Evolutionary conservation across 2,329 filamentous ascomycete genomes (phyloP).

Genomic region (Ustulina deusta): DNA sequence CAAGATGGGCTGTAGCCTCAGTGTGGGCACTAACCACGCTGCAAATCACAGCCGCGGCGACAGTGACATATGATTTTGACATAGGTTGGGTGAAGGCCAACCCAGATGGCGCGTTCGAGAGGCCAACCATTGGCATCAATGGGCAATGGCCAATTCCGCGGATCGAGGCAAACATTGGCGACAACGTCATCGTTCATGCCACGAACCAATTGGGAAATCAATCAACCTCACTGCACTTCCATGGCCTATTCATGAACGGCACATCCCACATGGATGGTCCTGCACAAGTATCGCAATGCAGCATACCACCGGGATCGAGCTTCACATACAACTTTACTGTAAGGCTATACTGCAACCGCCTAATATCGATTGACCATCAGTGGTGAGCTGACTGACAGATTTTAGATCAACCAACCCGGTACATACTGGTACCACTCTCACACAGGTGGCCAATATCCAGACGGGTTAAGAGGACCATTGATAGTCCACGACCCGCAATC

Average conservation of each 20-base stretch:
- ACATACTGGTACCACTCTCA: slow-evolving; percentile 87
- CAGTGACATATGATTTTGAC: slow-evolving; percentile 73
- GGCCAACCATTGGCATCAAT: slow-evolving; percentile 82
- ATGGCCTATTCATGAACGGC: slow-evolving; percentile 77
- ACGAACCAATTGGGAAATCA: slow-evolving; percentile 72
- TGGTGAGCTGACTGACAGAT: slow-evolving; percentile 29
- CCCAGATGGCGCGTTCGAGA: slow-evolving; percentile 74
- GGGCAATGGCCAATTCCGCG: slow-evolving; percentile 78
- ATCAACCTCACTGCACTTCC: slow-evolving; percentile 74
- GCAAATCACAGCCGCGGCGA: slow-evolving; percentile 55
- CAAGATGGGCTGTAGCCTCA: slow-evolving; percentile 33
- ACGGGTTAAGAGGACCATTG: slow-evolving; percentile 73
- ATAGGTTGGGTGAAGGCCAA: slow-evolving; percentile 78
- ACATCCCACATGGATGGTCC: slow-evolving; percentile 79
- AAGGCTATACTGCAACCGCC: slow-evolving; percentile 37
- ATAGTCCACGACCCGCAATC: slow-evolving; percentile 72
- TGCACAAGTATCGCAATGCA: slow-evolving; percentile 73
- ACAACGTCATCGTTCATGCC: slow-evolving; percentile 69
- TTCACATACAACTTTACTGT: slow-evolving; percentile 79
- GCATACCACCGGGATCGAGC: slow-evolving; percentile 71
- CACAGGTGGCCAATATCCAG: slow-evolving; percentile 74
- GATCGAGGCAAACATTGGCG: slow-evolving; percentile 72
- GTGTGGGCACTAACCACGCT: slow-evolving; percentile 39
- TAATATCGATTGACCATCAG: neutral
- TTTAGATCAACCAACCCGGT: slow-evolving; percentile 71